Evolutionary conservation across 352 stramenopile genomes (phyloP).

Genomic region (Phytopythium litorale): DNA sequence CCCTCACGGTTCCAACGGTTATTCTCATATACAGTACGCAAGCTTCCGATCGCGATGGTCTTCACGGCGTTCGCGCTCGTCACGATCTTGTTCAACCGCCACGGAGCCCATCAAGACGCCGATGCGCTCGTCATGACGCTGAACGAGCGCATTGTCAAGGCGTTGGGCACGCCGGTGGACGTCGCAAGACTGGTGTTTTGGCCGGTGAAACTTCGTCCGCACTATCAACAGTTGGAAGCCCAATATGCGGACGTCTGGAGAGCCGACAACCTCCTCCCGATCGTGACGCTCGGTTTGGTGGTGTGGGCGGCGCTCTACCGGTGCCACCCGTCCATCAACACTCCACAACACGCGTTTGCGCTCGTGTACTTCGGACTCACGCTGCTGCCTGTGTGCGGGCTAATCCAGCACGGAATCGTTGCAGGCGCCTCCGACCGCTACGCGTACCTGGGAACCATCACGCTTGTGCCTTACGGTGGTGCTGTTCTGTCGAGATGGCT

Average conservation of each 20-base stretch:
- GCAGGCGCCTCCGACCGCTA: constrained; percentile 53
- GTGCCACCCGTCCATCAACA: constrained; percentile 4
- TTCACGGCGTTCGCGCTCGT: constrained; percentile 26
- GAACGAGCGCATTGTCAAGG: constrained; percentile 45
- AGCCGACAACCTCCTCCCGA: constrained; percentile 30
- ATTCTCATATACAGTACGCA: constrained; percentile 18
- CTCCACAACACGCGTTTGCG: constrained; percentile 27
- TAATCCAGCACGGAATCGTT: constrained; percentile 75
- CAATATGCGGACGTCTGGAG: constrained; percentile 25
- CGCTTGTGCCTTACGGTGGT: constrained; percentile 36
- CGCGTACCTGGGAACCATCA: constrained; percentile 50
- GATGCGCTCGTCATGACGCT: constrained; percentile 38
- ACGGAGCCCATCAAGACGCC: constrained; percentile 27
- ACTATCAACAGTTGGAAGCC: constrained; percentile 46
- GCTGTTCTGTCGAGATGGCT: constrained; percentile 12
- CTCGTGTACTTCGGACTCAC: constrained; percentile 37
- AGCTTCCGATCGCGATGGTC: constrained; percentile 18
- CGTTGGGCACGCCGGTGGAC: constrained; percentile 29
- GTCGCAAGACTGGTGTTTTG: constrained; percentile 34
- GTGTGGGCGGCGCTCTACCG: constrained; percentile 14
- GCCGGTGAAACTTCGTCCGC: constrained; percentile 40
- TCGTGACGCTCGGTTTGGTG: constrained; percentile 16
- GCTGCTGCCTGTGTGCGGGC: constrained; percentile 49
- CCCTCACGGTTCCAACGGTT: constrained; percentile 5
- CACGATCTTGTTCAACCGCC: constrained; percentile 42